Evolutionary conservation across 2,329 filamentous ascomycete genomes (phyloP).

Genomic region (Beauveria rudraprayagi): DNA sequence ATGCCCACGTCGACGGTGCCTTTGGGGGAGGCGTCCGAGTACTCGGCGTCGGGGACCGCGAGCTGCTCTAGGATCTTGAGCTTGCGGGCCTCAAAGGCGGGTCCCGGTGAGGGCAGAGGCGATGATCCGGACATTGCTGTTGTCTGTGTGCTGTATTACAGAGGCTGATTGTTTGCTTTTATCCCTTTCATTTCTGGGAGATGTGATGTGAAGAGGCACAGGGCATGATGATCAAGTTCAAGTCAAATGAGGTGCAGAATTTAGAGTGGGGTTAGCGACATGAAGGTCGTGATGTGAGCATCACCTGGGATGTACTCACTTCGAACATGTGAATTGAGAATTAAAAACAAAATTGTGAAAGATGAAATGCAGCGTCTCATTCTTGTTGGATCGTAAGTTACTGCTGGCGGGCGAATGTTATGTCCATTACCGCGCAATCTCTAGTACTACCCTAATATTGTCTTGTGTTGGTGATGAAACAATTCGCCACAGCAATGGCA

Average conservation of each 20-base stretch:
- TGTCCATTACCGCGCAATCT: no score
- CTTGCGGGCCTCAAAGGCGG: slow-evolving; percentile 55
- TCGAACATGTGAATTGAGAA: no score
- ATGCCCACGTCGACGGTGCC: slow-evolving; percentile 77
- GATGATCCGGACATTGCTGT: background rate
- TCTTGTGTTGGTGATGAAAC: background rate
- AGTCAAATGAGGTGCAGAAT: background rate
- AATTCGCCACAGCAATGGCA: background rate
- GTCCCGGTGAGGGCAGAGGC: slow-evolving; percentile 23
- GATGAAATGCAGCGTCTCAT: no score
- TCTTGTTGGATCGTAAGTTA: background rate
- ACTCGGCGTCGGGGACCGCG: slow-evolving; percentile 57
- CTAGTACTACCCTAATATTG: background rate
- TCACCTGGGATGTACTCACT: no score
- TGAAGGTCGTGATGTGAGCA: no score
- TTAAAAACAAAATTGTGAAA: no score
- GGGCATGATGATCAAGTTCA: background rate
- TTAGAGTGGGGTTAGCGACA: background rate
- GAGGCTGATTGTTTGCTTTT: background rate
- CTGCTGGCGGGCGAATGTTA: no score
- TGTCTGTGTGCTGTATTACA: background rate
- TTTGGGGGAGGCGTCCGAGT: slow-evolving; percentile 81
- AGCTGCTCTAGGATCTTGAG: slow-evolving; percentile 64
- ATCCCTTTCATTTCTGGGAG: background rate
- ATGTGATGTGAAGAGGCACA: background rate